Evolutionary conservation across 768 basidiomycete species (phyloP), one percentile per base, ranked within the genome.

Genomic region (Brasilioporus rufonigricans): DNA sequence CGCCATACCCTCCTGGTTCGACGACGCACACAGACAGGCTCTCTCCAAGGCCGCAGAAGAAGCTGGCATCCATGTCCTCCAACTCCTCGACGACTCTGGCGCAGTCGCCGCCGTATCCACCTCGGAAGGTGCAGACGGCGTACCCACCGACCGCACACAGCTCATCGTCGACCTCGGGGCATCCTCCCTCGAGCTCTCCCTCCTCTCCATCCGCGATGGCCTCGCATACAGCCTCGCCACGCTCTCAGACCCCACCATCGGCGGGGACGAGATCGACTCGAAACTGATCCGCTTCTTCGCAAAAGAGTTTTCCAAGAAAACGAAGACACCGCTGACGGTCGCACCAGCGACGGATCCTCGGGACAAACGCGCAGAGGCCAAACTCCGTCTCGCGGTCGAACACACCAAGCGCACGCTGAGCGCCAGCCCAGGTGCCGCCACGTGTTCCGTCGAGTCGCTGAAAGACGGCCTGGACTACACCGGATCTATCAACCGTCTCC

Each of bases 271-370:
- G 55, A 84, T 95, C 64, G 91, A 93, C 73, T 82, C 84, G 56
- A 82, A 86, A 65, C 80, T 98, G 39, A 84, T 97, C 74, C 87
- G 88, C 56, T 91, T 90, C 77, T 97, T 99, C 71, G 85, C 90
- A 50, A 86, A 93, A 67, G 96, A 99, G 60, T 99, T 99, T 72
- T 91, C 90, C 47, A 98, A 98, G 75, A 99, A 97, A 77, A 94
- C 89, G 18, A 93, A 91, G 71, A 81, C 81, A 23, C 74, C 86
- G 0, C 77, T 97, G 40, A 73, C 79, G 10, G 78, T 93, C 16
- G 82, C 77, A 50, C 85, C 87, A 1, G 74, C 86, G 6, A 75
- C 76, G 3, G 76, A 82, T 21, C 60, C 75, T 18, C 75, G 77
- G 31, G 89, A 94, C 72, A 79, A 84, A 64, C 90, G 97, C 23